Evolutionary conservation across 2,329 filamentous ascomycete species (phyloP), one percentile per base, ranked within the genome.

Genomic region (Colletotrichum lindemuthianum): DNA sequence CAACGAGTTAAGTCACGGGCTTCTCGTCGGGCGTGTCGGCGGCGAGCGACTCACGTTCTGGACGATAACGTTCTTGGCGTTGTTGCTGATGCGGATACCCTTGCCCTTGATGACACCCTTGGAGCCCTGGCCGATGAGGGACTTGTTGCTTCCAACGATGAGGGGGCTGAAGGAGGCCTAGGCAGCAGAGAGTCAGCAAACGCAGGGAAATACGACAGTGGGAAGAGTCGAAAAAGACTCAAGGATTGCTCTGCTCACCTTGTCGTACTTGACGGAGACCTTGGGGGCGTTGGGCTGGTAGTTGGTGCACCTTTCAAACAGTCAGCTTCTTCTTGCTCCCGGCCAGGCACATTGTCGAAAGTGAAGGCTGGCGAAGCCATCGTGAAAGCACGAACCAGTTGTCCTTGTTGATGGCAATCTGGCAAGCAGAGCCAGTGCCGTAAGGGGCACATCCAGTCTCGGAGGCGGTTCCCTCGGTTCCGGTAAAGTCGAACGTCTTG

Each of bases 21-120:
- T 82, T 85, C 71, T 86, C 79, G 55, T 81, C 78, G 2, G 2
- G 24, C 4, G 24, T 16, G 12, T n/a, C 8, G 9, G 8, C 8
- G 3, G 24, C 13, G 8, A 11, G 9, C 36, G 10, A 37, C 39
- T 32, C 11, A 80, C 70, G 64, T 79, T 79, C 66, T 80, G 75
- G 63, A 81, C 74, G 72, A 88, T 84, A 16, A 78, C 68, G 63
- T 79, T 79, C 53, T 67, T 70, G 3, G 70, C 74, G 16, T 72
- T 73, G 56, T 71, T 71, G 15, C 68, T 67, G 33, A 82, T 69
- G 0, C 72, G 71, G 6, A 82, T 70, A 8, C 79, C 79, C 66
- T 78, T 81, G 52, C 79, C 79, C 32, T 74, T 76, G 54, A 82
- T 74, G 4, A 79, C 71, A 40, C 75, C 79, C 39, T 72, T 74